A percentile compares a stretch with the other conserved stretches of the same genome.
Evolutionary conservation across 2,329 filamentous ascomycete genomes (phyloP).

Genomic region (Colletotrichum sp.): DNA sequence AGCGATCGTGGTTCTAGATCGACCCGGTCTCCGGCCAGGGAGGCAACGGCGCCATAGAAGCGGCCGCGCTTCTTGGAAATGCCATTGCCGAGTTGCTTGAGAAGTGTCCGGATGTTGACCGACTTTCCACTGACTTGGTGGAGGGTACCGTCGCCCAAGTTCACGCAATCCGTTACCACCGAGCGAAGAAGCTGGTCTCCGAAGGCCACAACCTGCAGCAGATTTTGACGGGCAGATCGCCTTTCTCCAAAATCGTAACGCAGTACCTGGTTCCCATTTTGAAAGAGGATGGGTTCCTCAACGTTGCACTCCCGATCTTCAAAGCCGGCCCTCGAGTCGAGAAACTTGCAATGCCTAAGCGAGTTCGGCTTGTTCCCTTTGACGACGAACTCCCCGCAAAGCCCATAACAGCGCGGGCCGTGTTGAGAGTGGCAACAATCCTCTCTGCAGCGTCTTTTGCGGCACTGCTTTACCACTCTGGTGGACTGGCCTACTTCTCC

Average conservation of each 20-base stretch:
- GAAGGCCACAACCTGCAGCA: neutral
- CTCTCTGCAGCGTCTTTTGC: neutral
- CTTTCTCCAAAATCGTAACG: neutral
- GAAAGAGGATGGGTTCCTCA: neutral
- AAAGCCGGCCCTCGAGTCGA: neutral
- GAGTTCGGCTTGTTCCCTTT: neutral
- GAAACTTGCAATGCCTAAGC: neutral
- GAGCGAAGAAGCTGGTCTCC: neutral
- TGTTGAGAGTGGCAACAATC: neutral
- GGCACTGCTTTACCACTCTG: neutral
- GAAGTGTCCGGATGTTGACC: neutral
- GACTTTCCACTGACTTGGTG: neutral
- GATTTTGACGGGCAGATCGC: neutral
- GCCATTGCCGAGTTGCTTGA: neutral
- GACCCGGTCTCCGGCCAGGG: conserved; percentile 28
- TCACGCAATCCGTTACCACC: neutral
- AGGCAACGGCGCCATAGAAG: conserved; percentile 30
- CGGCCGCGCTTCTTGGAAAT: conserved; percentile 25
- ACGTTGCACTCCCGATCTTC: neutral
- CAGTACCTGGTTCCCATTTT: neutral
- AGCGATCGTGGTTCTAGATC: neutral
- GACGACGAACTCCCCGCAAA: neutral
- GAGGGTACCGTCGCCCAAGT: neutral
- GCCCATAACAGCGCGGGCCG: neutral
- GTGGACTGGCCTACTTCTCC: neutral